Evolutionary conservation across 345 rosid genomes (phyloP).

Genomic region (Angophora floribunda): DNA sequence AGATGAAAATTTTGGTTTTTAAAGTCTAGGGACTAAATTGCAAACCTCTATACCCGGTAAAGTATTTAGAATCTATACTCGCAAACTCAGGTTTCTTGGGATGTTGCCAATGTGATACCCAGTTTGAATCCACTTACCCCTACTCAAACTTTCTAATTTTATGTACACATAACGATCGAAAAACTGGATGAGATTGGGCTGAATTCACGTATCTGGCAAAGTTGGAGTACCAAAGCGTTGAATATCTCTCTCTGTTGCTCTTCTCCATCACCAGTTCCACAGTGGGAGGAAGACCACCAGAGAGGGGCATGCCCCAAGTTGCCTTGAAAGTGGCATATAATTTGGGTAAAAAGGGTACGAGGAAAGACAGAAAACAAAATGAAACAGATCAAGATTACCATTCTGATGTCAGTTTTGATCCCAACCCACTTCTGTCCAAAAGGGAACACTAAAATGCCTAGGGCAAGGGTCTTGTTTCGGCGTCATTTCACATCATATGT

Average conservation of each 20-base stretch:
- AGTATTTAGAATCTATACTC: background rate
- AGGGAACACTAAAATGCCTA: background rate
- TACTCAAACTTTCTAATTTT: background rate
- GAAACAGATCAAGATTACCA: background rate
- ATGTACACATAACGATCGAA: background rate
- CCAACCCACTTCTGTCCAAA: background rate
- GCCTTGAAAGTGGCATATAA: background rate
- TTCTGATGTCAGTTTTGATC: background rate
- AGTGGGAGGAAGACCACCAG: background rate
- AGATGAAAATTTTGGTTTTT: background rate
- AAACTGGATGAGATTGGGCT: background rate
- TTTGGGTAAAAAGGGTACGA: background rate
- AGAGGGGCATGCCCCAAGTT: background rate
- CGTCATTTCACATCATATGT: background rate
- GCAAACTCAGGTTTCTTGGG: background rate
- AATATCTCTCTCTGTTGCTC: background rate
- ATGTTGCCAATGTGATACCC: background rate
- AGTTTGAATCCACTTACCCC: background rate
- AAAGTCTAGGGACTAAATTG: background rate
- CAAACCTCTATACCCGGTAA: background rate
- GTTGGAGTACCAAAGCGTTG: background rate
- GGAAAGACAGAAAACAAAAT: background rate
- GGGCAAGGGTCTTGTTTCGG: background rate
- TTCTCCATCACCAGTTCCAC: background rate
- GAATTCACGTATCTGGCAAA: background rate